A percentile compares a stretch with the other conserved stretches of the same genome.
phyloP scores from a whole-genome alignment of 139 green algal genomes.

The Chlorella sp. region DNA sequence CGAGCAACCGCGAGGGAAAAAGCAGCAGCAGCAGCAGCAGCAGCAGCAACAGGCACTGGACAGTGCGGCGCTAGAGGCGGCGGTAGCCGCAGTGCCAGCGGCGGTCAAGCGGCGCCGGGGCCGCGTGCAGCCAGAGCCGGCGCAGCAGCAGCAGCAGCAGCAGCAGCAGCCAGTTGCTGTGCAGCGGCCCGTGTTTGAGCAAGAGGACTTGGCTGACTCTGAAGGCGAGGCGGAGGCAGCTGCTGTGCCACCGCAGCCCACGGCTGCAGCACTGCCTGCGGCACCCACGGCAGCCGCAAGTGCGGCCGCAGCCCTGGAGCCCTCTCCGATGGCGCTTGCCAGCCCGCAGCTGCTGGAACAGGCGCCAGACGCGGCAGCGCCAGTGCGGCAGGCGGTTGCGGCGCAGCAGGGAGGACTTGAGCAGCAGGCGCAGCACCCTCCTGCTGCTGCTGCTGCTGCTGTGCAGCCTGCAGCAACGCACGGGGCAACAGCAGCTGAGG shows the following conservation, averaged over 20 bases:
- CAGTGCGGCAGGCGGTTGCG: background rate
- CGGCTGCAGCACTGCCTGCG: background rate
- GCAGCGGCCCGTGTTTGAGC: background rate
- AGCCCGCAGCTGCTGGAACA: background rate
- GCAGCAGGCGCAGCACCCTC: background rate
- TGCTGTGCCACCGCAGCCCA: background rate
- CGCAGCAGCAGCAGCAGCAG: background rate
- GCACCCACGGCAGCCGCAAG: background rate
- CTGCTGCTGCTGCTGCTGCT: background rate
- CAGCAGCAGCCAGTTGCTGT: background rate
- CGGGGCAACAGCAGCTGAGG: background rate
- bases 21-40: background rate
- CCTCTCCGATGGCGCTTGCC: background rate
- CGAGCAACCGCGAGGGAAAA: too few relatives aligned
- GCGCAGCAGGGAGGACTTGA: background rate
- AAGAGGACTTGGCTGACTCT: slow-evolving; percentile 27
- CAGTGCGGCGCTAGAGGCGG: background rate
- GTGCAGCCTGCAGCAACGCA: background rate
- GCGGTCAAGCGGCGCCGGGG: too few relatives aligned
- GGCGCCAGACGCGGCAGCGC: background rate
- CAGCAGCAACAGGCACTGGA: background rate
- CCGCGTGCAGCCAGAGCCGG: background rate
- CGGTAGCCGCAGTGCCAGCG: background rate
- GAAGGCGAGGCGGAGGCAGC: background rate
- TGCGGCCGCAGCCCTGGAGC: background rate